Percentiles rank a stretch among this genome's conserved stretches.
Evolutionary conservation across 257 asterid genomes (phyloP).

Genomic region (Nicotiana obtusifolia): DNA sequence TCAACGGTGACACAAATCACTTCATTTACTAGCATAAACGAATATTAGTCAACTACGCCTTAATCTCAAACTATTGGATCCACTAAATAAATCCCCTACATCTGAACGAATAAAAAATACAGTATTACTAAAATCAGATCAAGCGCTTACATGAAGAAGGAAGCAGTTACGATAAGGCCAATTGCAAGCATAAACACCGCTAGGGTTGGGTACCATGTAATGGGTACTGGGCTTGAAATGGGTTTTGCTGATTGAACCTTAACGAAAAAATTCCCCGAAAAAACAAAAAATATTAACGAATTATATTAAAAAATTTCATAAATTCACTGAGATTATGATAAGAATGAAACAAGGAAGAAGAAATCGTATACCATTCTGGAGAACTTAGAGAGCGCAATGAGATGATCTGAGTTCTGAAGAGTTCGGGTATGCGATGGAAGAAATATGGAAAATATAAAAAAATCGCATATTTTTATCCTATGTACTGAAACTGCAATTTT

Average conservation of each 20-base stretch:
- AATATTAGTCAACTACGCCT: too few species aligned
- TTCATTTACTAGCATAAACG: background rate
- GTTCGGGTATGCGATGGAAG: too few species aligned
- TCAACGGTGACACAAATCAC: too few species aligned
- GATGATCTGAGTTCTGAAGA: background rate
- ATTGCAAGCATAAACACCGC: slow-evolving; percentile 67
- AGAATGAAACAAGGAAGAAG: background rate
- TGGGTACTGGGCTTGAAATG: slow-evolving; percentile 91
- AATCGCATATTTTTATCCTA: too few species aligned
- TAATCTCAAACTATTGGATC: background rate
- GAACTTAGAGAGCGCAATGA: background rate
- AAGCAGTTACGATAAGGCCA: slow-evolving; percentile 78
- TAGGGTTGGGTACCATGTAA: slow-evolving; percentile 80
- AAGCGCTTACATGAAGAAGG: slow-evolving; percentile 70
- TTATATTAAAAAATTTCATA: background rate
- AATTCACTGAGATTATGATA: background rate
- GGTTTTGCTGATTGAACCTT: slow-evolving; percentile 75
- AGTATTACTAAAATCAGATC: slow-evolving; percentile 1
- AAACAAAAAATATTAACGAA: background rate
- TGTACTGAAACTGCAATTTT: too few species aligned
- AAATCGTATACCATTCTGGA: slow-evolving; percentile 10
- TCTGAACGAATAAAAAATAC: background rate
- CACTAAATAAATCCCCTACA: background rate
- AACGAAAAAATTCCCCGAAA: background rate
- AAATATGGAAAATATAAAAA: too few species aligned